A percentile compares a stretch with the other conserved stretches of the same genome.
Evolutionary conservation across 164 flowering plant species (phyloP).

Genomic region (Stephania yunnanensis): DNA sequence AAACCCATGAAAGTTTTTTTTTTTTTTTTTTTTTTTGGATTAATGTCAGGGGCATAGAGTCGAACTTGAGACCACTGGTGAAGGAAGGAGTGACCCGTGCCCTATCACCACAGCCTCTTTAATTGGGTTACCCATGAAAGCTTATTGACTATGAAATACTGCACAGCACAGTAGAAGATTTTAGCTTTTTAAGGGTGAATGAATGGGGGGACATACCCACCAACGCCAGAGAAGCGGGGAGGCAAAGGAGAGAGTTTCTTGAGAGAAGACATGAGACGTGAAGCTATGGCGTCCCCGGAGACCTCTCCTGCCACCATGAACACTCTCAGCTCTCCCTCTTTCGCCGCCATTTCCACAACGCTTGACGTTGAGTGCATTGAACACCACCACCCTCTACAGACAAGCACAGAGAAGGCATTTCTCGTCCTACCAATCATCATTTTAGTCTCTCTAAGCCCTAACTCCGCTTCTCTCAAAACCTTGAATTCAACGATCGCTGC

Average conservation of each 20-base stretch:
- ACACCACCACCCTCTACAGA: background rate
- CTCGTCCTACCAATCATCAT: background rate
- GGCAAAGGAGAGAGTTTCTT: conserved; percentile 69
- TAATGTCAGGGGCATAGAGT: too few species aligned
- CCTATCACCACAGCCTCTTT: too few species aligned
- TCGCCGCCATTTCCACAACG: conserved; percentile 44
- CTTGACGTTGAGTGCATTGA: conserved; percentile 16
- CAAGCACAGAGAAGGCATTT: background rate
- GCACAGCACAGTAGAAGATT: too few species aligned
- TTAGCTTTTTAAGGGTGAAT: too few species aligned
- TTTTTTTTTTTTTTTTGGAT: too few species aligned
- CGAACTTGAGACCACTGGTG: too few species aligned
- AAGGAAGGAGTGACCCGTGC: too few species aligned
- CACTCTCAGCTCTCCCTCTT: conserved; percentile 76
- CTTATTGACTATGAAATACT: too few species aligned
- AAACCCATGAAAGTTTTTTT: background rate
- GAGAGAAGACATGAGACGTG: conserved; percentile 82
- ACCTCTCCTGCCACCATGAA: conserved; percentile 89
- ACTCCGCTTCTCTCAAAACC: too few species aligned
- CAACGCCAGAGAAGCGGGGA: conserved; percentile 70
- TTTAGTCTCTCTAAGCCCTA: background rate
- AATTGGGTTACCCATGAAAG: too few species aligned
- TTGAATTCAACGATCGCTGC: too few species aligned
- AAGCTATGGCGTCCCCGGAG: conserved; percentile 76
- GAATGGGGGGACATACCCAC: conserved; percentile 49